phyloP scores from a whole-genome alignment of 2,329 filamentous ascomycete genomes.

The Ramularia collo-cygni region DNA sequence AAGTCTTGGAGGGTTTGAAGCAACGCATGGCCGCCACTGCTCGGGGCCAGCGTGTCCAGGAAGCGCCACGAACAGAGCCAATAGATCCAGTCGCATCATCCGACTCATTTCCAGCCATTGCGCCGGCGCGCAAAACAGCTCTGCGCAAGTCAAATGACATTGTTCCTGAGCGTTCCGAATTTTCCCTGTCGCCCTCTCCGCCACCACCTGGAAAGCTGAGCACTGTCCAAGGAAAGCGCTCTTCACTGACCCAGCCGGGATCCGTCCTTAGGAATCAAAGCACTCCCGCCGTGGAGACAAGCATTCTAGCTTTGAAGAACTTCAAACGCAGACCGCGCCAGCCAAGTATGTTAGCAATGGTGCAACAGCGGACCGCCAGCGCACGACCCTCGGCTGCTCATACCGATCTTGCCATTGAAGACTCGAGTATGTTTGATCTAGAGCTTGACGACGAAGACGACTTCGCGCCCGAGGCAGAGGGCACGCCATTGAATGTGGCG shows the following conservation, averaged over 20 bases:
- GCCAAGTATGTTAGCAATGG: slow-evolving; percentile 44
- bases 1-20: slow-evolving; percentile 29
- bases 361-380: slow-evolving; percentile 33
- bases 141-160: slow-evolving; percentile 86
- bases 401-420: slow-evolving; percentile 35
- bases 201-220: slow-evolving; percentile 28
- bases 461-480: slow-evolving; percentile 60
- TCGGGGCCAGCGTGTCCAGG: slow-evolving; percentile 14
- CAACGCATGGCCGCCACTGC: slow-evolving; percentile 28
- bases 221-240: slow-evolving; percentile 22
- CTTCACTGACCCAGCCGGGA: slow-evolving; percentile 28
- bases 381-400: slow-evolving; percentile 20
- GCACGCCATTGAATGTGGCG: slow-evolving; percentile 54
- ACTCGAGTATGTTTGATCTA: slow-evolving; percentile 22
- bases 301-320: slow-evolving; percentile 43
- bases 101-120: slow-evolving; percentile 6
- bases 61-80: background rate
- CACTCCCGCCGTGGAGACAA: slow-evolving; percentile 39
- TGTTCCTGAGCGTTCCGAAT: slow-evolving; percentile 51
- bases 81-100: slow-evolving; percentile 6
- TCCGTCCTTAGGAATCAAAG: slow-evolving; percentile 39
- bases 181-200: slow-evolving; percentile 26
- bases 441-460: slow-evolving; percentile 29
- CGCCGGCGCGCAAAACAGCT: slow-evolving; percentile 44
- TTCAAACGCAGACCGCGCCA: slow-evolving; percentile 45